These are phyloP conservation scores for Arabidopsis thaliana DNA, from an alignment of 345 rosid genomes.

Conservation along the genomic window DNA sequence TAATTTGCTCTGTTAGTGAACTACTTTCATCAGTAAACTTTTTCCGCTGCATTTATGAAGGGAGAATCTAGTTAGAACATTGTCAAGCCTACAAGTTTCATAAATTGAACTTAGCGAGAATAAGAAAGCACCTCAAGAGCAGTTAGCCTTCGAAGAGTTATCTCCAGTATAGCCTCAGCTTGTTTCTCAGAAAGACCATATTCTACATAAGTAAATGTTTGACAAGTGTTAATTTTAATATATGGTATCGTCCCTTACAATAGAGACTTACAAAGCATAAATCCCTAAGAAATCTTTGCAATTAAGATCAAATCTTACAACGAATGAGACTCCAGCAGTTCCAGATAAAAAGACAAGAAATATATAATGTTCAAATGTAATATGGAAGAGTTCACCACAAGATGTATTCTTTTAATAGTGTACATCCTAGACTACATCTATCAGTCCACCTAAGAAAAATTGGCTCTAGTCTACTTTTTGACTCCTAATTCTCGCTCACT, in stretches of 20 bases:
- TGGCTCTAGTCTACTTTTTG: background rate
- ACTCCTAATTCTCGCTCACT: constrained; percentile 2
- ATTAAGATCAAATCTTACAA: constrained; percentile 6
- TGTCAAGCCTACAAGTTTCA: background rate
- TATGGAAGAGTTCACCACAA: constrained; percentile 18
- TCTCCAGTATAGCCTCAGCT: constrained; percentile 90
- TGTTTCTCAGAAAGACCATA: constrained; percentile 83
- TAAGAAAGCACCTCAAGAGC: constrained; percentile 72
- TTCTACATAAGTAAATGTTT: constrained; percentile 49
- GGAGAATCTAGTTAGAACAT: constrained; percentile 17
- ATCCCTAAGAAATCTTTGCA: background rate
- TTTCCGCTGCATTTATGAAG: constrained; percentile 62
- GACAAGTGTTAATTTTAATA: constrained; percentile 3
- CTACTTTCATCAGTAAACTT: constrained; percentile 76
- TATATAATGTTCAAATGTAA: constrained; percentile 3
- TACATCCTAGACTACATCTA: constrained; percentile 23
- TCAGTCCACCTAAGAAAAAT: constrained; percentile 11
- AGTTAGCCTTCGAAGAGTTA: constrained; percentile 76
- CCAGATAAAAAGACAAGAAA: constrained; percentile 13
- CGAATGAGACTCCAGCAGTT: constrained; percentile 14
- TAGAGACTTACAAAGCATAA: background rate
- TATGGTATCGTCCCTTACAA: background rate
- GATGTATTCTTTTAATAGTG: constrained; percentile 25
- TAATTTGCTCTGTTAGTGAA: constrained; percentile 67
- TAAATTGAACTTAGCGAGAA: background rate